These are phyloP conservation scores for Pisolithus marmoratus DNA, from an alignment of 768 basidiomycete genomes.

Conservation along the genomic window DNA sequence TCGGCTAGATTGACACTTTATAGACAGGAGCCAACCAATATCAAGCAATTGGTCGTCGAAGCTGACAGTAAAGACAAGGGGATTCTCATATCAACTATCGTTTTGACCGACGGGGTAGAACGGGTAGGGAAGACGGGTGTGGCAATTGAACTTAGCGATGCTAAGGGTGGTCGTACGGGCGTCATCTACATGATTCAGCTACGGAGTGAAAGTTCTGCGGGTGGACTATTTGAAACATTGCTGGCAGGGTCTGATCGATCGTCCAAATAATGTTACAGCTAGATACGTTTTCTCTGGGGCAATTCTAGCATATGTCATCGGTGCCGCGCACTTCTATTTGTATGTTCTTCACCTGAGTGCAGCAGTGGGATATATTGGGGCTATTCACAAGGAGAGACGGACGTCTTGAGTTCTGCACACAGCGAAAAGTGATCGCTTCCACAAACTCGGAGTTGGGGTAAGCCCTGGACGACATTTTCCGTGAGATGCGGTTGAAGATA, in stretches of 20 bases:
- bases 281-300: background rate
- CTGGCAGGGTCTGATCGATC: slow-evolving; percentile 82
- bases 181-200: slow-evolving; percentile 97
- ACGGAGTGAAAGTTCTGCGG: slow-evolving; percentile 81
- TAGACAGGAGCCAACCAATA: slow-evolving; percentile 74
- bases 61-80: slow-evolving; percentile 70
- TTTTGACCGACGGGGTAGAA: slow-evolving; percentile 94
- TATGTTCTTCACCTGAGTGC: background rate
- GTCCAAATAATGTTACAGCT: slow-evolving; percentile 8
- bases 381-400: slow-evolving; percentile 5
- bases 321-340: background rate
- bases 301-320: background rate
- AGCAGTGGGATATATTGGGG: no score
- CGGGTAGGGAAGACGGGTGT: slow-evolving; percentile 98
- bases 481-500: slow-evolving; percentile 59
- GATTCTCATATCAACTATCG: slow-evolving; percentile 90
- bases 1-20: slow-evolving; percentile 85
- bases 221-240: slow-evolving; percentile 79
- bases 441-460: slow-evolving; percentile 75
- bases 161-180: slow-evolving; percentile 80
- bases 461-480: slow-evolving; percentile 57
- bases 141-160: slow-evolving; percentile 89
- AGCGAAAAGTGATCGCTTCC: slow-evolving; percentile 87
- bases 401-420: slow-evolving; percentile 49
- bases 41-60: slow-evolving; percentile 96